Evolutionary conservation across 257 asterid genomes (phyloP).

Genomic region (Lycium barbarum): DNA sequence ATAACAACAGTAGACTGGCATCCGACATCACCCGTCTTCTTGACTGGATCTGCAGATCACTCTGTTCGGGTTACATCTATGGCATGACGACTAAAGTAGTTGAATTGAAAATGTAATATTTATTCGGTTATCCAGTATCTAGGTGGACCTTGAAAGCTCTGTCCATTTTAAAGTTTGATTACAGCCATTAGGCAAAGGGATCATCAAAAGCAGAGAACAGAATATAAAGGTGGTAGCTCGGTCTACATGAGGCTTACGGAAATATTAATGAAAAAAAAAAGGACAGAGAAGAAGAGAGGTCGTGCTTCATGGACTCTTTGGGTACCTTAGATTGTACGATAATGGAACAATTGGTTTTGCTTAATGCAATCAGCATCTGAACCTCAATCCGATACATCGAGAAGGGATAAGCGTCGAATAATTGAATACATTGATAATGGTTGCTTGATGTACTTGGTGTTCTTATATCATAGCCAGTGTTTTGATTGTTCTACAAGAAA

Average conservation of each 20-base stretch:
- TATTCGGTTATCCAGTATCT: neutral
- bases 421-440: neutral
- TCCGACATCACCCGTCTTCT: slow-evolving; percentile 79
- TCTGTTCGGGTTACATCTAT: slow-evolving; percentile 82
- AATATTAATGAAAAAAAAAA: neutral
- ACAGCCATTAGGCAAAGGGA: slow-evolving; percentile 8
- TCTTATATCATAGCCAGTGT: neutral
- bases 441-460: neutral
- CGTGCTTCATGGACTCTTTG: slow-evolving; percentile 1
- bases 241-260: slow-evolving; percentile 4
- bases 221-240: neutral
- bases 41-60: slow-evolving; percentile 94
- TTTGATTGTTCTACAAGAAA: neutral
- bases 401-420: neutral
- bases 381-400: neutral
- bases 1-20: slow-evolving; percentile 98
- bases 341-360: neutral
- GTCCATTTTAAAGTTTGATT: slow-evolving; percentile 7
- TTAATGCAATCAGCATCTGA: neutral
- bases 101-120: neutral
- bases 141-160: neutral
- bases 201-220: neutral
- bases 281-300: neutral
- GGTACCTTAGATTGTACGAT: neutral
- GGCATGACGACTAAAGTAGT: slow-evolving; percentile 40